These are phyloP conservation scores for Pseudocercospora fuligena DNA, from an alignment of 2,329 filamentous ascomycete species.

Conservation along the genomic window DNA sequence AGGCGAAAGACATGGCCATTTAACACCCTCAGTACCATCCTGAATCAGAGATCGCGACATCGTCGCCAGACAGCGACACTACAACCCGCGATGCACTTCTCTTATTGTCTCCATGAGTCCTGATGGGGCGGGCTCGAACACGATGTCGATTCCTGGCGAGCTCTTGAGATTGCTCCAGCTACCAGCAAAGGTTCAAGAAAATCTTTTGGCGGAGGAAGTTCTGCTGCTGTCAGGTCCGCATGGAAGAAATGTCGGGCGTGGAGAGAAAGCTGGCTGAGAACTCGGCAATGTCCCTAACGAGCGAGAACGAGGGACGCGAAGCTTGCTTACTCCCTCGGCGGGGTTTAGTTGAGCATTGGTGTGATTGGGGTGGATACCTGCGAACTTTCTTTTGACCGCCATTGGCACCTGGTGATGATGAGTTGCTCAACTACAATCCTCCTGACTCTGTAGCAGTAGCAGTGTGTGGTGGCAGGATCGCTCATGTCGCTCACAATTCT, in stretches of 20 bases:
- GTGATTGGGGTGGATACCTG: neutral
- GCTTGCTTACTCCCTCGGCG: neutral
- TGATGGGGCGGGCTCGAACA: no score
- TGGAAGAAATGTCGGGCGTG: neutral
- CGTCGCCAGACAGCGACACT: no score
- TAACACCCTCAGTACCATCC: no score
- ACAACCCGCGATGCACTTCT: no score
- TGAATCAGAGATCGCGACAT: no score
- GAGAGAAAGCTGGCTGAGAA: neutral
- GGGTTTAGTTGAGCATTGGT: conserved; percentile 3
- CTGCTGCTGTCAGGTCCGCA: no score
- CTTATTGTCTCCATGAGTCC: no score
- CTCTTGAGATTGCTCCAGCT: no score
- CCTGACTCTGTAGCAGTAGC: neutral
- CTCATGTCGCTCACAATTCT: conserved; percentile 36
- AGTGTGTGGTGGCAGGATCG: neutral
- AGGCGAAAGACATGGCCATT: no score
- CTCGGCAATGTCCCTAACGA: neutral
- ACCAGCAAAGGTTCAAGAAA: no score
- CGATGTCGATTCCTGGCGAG: no score
- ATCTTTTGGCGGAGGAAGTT: no score
- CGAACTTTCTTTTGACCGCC: conserved; percentile 9
- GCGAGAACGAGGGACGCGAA: neutral
- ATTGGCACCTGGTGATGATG: neutral
- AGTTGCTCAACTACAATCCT: neutral